Evolutionary conservation across 164 flowering plant species (phyloP).

Genomic region (Umbellularia californica): DNA sequence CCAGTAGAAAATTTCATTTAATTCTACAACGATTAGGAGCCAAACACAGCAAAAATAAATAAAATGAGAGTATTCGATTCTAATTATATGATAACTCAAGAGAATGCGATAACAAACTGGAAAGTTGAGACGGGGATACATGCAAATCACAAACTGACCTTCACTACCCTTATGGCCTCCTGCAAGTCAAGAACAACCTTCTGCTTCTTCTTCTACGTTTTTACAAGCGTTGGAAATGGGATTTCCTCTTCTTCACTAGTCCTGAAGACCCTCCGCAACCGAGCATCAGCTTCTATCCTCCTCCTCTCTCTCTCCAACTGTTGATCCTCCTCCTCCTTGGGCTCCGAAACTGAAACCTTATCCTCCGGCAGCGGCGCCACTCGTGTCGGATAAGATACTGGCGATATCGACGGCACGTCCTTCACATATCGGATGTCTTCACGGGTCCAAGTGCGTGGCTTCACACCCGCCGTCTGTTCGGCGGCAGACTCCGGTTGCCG

Average conservation of each 20-base stretch:
- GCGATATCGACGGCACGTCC: conserved; percentile 47
- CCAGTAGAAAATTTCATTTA: too few relatives aligned
- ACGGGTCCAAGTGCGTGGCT: conserved; percentile 43
- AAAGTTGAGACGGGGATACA: background rate
- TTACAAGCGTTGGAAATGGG: conserved; percentile 70
- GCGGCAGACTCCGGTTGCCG: conserved; percentile 1
- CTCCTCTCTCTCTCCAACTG: conserved; percentile 42
- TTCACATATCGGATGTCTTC: conserved; percentile 73
- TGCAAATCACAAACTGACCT: conserved; percentile 47
- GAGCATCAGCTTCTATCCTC: conserved; percentile 34
- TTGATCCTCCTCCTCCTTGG: conserved; percentile 16
- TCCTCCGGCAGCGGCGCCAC: conserved; percentile 86
- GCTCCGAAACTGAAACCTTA: conserved; percentile 15
- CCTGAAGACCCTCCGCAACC: conserved; percentile 21
- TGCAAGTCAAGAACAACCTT: conserved; percentile 58
- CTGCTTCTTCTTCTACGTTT: conserved; percentile 48
- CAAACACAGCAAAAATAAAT: background rate
- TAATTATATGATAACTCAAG: background rate
- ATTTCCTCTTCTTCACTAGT: conserved; percentile 30
- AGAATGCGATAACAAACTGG: background rate
- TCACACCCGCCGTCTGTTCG: conserved; percentile 10
- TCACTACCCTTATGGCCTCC: conserved; percentile 75
- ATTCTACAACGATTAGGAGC: background rate
- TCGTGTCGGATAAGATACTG: conserved; percentile 53
- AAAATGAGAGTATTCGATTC: background rate